These are phyloP conservation scores for Coniochaeta prunicola DNA, from an alignment of 2,329 filamentous ascomycete species.

Conservation along the genomic window DNA sequence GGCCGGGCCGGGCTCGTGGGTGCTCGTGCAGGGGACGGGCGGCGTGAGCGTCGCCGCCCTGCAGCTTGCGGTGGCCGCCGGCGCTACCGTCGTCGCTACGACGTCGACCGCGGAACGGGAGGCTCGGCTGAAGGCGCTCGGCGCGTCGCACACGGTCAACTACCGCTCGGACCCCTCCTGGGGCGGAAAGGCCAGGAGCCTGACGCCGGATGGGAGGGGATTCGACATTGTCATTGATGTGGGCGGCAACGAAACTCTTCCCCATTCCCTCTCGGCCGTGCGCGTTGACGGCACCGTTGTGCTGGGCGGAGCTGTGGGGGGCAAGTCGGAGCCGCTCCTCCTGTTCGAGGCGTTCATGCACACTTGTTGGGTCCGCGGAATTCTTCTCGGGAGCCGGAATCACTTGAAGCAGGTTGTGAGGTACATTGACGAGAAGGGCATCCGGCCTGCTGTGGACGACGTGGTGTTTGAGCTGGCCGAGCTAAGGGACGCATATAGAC, in stretches of 20 bases:
- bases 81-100: slow-evolving; percentile 49
- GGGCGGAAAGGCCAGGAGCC: slow-evolving; percentile 46
- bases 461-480: slow-evolving; percentile 21
- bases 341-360: slow-evolving; percentile 16
- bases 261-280: slow-evolving; percentile 45
- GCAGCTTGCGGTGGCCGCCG: slow-evolving; percentile 37
- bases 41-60: slow-evolving; percentile 28
- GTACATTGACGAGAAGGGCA: slow-evolving; percentile 23
- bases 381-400: slow-evolving; percentile 16
- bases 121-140: slow-evolving; percentile 41
- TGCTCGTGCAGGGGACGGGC: slow-evolving; percentile 30
- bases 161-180: slow-evolving; percentile 49
- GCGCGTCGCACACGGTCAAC: slow-evolving; percentile 52
- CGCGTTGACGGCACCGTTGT: slow-evolving; percentile 23
- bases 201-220: slow-evolving; percentile 37
- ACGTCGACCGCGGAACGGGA: slow-evolving; percentile 49
- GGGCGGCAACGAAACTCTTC: slow-evolving; percentile 55
- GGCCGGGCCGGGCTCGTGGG: slow-evolving; percentile 24
- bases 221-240: slow-evolving; percentile 59
- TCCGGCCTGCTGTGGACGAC: slow-evolving; percentile 22
- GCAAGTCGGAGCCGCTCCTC: slow-evolving; percentile 18
- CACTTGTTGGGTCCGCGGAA: slow-evolving; percentile 20
- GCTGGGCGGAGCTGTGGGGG: slow-evolving; percentile 21
- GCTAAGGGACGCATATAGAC: slow-evolving; percentile 22
- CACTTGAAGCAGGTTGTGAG: slow-evolving; percentile 19